phyloP scores from a whole-genome alignment of 164 flowering plant genomes.

The Magnolia officinalis region DNA sequence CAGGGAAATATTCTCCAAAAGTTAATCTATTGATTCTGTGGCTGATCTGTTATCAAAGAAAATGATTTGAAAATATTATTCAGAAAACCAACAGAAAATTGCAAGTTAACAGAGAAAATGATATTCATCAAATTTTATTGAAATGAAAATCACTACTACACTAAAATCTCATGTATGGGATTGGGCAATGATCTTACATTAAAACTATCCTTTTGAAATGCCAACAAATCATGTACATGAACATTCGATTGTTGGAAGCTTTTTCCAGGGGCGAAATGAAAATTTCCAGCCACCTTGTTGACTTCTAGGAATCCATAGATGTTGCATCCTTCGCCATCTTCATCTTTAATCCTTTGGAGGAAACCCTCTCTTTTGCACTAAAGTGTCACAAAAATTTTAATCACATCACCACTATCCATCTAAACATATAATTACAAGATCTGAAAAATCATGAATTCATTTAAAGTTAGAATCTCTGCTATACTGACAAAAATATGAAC shows the following conservation, averaged over 20 bases:
- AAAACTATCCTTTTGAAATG: slow-evolving; percentile 38
- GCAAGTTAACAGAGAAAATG: neutral
- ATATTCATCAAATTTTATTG: neutral
- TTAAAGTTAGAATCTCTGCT: neutral
- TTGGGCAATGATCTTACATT: slow-evolving; percentile 40
- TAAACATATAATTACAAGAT: neutral
- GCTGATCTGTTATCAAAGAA: slow-evolving; percentile 42
- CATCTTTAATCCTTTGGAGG: slow-evolving; percentile 57
- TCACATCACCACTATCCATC: neutral
- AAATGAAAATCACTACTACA: neutral
- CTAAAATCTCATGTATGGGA: neutral
- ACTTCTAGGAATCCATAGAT: slow-evolving; percentile 67
- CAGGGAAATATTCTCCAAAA: slow-evolving; percentile 68
- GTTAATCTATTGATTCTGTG: slow-evolving; percentile 60
- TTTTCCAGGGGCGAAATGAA: slow-evolving; percentile 72
- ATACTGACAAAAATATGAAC: neutral
- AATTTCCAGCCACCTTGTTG: slow-evolving; percentile 72
- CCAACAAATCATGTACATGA: slow-evolving; percentile 46
- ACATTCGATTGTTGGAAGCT: slow-evolving; percentile 57
- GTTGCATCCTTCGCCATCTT: slow-evolving; percentile 85
- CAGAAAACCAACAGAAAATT: neutral
- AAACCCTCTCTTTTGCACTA: slow-evolving; percentile 82
- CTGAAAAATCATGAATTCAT: neutral
- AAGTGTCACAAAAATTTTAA: neutral
- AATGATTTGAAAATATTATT: neutral